Base-by-base conservation (phyloP, 352 stramenopile species). In the Pythium brachiatum region DNA sequence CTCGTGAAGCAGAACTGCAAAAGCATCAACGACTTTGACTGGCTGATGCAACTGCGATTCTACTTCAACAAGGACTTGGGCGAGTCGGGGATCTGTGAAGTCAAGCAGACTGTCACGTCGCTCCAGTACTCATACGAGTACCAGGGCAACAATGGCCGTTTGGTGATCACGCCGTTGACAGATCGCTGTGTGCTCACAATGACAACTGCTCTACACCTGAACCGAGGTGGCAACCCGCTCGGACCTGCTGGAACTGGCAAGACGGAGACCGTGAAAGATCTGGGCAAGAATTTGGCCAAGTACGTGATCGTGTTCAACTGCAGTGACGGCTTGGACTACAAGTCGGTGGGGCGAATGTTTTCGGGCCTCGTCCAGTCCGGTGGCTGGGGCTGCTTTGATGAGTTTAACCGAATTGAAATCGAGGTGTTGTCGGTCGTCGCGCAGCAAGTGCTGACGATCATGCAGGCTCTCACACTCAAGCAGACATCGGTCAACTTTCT, bases 401-500 rank as follows among this genome's bases (percentile, higher is more conserved):
- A 98, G 65, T 98, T 98, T 67, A 98, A 98, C 60, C 89, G 93
- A n/a, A 98, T 98, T 55, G 94, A 98, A 66, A 97, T 98, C 31
- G 93, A 98, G 62, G 93, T 98, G 47, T 67, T 98, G 5, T 98
- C 91, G 7, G 93, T 98, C 23, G 90, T 98, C 3, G 93, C 93
- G 20, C 92, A 96, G 51, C 89, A 97, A 54, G 87, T 97, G 39
- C 57, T 97, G 36, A 95, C 86, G 7, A 96, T 97, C 64, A 91
- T 95, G 79, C 84, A 96, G 56, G 89, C 89, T 20, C 73, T 96
- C 6, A 88, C 83, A 31, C 70, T 81, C 47, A 88, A 91, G 47
- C 78, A 90, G 57, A 74, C 72, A 0, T 75, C 86, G 20, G 59
- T 97, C 32, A 83, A 90, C 70, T 97, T 97, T 58, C 76, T 96